These are phyloP conservation scores for Daldinia bambusicola DNA, from an alignment of 495 filamentous ascomycete genomes.

Conservation along the genomic window DNA sequence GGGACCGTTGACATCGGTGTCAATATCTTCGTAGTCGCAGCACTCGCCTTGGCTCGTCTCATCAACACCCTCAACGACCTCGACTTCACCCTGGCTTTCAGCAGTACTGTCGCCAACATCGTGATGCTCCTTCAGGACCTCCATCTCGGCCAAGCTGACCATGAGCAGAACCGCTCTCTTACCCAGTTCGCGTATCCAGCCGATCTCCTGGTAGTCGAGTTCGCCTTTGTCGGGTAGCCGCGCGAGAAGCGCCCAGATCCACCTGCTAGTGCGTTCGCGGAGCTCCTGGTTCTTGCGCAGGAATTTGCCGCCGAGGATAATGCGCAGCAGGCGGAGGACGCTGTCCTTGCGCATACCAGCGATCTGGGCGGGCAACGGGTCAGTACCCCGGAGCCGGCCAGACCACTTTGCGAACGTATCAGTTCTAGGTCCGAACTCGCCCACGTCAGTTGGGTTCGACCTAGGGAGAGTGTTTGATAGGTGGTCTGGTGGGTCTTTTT, in stretches of 20 bases:
- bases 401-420: slow-evolving; percentile 62
- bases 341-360: slow-evolving; percentile 72
- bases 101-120: slow-evolving; percentile 47
- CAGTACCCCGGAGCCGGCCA: slow-evolving; percentile 60
- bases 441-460: slow-evolving; percentile 67
- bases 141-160: slow-evolving; percentile 62
- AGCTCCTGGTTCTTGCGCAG: slow-evolving; percentile 60
- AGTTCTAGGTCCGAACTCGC: slow-evolving; percentile 53
- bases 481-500: slow-evolving; percentile 61
- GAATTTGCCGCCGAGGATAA: slow-evolving; percentile 57
- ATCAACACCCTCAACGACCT: slow-evolving; percentile 39
- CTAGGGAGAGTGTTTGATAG: slow-evolving; percentile 63
- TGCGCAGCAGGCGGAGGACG: slow-evolving; percentile 65
- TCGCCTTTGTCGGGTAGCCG: slow-evolving; percentile 66
- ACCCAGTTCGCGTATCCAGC: slow-evolving; percentile 66
- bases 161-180: slow-evolving; percentile 66
- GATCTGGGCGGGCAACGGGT: slow-evolving; percentile 74
- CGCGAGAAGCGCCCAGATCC: slow-evolving; percentile 72
- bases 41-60: slow-evolving; percentile 38
- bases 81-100: slow-evolving; percentile 42
- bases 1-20: slow-evolving; percentile 44
- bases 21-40: slow-evolving; percentile 37
- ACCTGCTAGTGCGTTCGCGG: slow-evolving; percentile 61
- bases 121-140: slow-evolving; percentile 52
- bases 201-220: slow-evolving; percentile 66